Evolutionary conservation across 176 grass and related monocot genomes (phyloP).

Genomic region (Hordeum vulgare): DNA sequence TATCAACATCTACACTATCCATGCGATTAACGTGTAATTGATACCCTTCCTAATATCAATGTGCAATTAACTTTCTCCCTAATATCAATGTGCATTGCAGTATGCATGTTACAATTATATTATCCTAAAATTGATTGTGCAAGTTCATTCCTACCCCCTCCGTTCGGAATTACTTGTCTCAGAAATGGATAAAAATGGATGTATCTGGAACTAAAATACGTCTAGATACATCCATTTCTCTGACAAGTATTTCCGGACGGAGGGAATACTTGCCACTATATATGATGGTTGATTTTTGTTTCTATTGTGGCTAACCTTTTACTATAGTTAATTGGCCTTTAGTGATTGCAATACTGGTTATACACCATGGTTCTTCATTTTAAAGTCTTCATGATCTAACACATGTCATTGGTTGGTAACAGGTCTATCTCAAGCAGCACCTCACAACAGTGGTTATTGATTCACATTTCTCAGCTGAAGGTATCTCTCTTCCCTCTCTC

Average conservation of each 20-base stretch:
- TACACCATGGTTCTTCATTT: neutral
- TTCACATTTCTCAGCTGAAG: slow-evolving; percentile 90
- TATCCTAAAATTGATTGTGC: neutral
- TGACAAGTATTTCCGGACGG: no score
- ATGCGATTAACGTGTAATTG: no score
- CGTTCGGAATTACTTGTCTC: no score
- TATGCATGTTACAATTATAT: no score
- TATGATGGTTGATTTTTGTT: neutral
- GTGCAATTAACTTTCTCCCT: no score
- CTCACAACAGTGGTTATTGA: slow-evolving; percentile 75
- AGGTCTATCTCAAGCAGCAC: slow-evolving; percentile 97
- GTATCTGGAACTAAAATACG: no score
- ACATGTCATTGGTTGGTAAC: slow-evolving; percentile 16
- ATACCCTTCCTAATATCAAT: no score
- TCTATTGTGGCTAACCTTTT: neutral
- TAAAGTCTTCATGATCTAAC: slow-evolving; percentile 5
- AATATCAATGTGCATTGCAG: no score
- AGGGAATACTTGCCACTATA: neutral
- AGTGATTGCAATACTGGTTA: neutral
- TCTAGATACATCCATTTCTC: no score
- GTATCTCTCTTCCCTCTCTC: slow-evolving; percentile 9
- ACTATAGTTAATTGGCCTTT: neutral
- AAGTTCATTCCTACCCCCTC: no score
- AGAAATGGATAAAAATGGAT: no score
- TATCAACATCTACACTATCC: no score